Base-by-base conservation (phyloP, 2,329 filamentous ascomycete genomes). In the Epichloe coenophiala region DNA sequence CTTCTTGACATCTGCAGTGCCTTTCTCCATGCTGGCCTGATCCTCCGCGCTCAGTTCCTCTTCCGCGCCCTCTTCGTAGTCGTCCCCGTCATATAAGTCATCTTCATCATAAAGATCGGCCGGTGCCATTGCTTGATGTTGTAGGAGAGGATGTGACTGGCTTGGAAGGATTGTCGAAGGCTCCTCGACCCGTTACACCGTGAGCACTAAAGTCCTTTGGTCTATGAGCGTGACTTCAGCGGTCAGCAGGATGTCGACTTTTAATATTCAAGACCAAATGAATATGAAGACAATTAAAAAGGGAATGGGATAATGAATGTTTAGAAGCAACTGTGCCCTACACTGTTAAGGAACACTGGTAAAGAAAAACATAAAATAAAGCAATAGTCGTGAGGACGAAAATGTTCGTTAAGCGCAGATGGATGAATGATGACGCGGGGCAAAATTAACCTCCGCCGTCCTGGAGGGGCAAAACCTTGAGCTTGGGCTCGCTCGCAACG, bases 1-100 rank as follows among this genome's bases (percentile, higher is more conserved):
- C 54, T 73, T 72, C 52, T 79, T 76, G 37, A 94, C 84, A 56
- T 83, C 74, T 39, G 75, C 71, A 1, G 83, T 88, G 47, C 82
- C 84, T 39, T 77, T 66, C 39, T 76, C 74, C 76, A 94, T 77
- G 12, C 68, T 64, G 8, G 61, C 65, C 40, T 65, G 66, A 54
- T 77, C 74, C 55, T 77, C 74, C 1, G 68, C 61, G 48, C 69
- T 75, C 42, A 75, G 62, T 56, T 75, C 64, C 53, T 71, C 70
- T 15, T 69, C 67, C 36, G 71, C 70, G 44, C 71, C 68, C 15
- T 67, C 73, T 13, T 71, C 70, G 39, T 71, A 67, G 2, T 61
- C 68, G 21, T 78, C 74, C 50, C 69, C 77, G 53, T 77, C 72
- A 51, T 75, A 69, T 36, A 68, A 58, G 23, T 67, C 63, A 48